Percentiles rank a stretch among this genome's conserved stretches.
Conservation (phyloP, 345 rosid genomes). For the Gossypium herbaceum region DNA sequence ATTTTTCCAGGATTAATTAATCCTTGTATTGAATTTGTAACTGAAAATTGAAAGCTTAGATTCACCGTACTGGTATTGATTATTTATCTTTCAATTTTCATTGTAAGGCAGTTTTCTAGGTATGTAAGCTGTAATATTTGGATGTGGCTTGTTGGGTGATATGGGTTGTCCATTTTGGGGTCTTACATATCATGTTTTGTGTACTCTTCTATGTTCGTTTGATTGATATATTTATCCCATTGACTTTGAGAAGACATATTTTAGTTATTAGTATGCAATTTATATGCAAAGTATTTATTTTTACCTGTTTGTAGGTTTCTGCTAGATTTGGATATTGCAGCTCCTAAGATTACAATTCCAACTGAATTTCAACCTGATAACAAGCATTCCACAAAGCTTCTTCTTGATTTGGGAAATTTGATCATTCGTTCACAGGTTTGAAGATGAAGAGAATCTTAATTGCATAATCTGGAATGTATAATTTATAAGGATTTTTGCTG, state of each 20-base stretch:
- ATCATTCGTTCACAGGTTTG: constrained; percentile 81
- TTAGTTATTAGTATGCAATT: background rate
- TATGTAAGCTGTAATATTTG: background rate
- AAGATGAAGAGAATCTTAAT: background rate
- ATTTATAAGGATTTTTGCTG: constrained; percentile 13
- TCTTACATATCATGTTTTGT: background rate
- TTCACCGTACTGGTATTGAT: background rate
- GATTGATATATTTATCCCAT: background rate
- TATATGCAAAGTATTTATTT: background rate
- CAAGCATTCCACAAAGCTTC: constrained; percentile 69
- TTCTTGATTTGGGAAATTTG: constrained; percentile 93
- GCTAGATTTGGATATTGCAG: constrained; percentile 95
- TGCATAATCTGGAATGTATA: constrained; percentile 9
- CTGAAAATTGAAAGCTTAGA: background rate
- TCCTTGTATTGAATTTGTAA: background rate
- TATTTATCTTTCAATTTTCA: background rate
- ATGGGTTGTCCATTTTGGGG: background rate
- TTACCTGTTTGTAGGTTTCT: constrained; percentile 56
- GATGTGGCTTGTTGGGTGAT: constrained; percentile 5
- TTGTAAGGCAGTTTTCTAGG: background rate
- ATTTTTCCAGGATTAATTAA: background rate
- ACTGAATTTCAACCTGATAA: constrained; percentile 81
- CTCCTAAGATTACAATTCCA: constrained; percentile 96
- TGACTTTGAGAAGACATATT: background rate
- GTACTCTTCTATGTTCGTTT: background rate